Percentiles rank a stretch among this genome's conserved stretches.
Evolutionary conservation across 139 green algal species (phyloP).

Genomic region (Closterium sp.): DNA sequence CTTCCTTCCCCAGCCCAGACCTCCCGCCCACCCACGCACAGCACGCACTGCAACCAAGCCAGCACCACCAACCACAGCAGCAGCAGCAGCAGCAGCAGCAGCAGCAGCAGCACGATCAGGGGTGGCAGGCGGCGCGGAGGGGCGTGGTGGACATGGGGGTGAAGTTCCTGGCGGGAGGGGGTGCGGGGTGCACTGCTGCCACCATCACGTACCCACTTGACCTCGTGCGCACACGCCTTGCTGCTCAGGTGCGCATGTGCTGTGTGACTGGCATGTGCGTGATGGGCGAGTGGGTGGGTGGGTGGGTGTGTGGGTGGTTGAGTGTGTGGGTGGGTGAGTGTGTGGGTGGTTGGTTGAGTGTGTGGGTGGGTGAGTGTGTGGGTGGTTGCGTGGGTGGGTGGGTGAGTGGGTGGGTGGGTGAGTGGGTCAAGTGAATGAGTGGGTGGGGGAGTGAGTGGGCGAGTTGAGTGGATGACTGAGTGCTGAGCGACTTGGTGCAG

Average conservation of each 20-base stretch:
- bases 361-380: too few relatives aligned
- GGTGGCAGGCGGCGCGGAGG: background rate
- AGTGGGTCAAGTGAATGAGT: too few relatives aligned
- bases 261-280: background rate
- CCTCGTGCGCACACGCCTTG: slow-evolving; percentile 82
- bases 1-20: too few relatives aligned
- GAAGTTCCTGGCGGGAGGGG: slow-evolving; percentile 67
- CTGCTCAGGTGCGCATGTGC: slow-evolving; percentile 25
- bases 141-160: slow-evolving; percentile 27
- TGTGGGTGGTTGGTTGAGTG: background rate
- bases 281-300: background rate
- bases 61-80: too few relatives aligned
- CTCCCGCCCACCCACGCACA: too few relatives aligned
- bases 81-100: too few relatives aligned
- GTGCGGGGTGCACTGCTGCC: slow-evolving; percentile 79
- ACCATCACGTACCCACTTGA: slow-evolving; percentile 88
- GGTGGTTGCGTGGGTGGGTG: too few relatives aligned
- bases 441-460: too few relatives aligned
- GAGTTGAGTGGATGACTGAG: too few relatives aligned
- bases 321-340: background rate
- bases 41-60: too few relatives aligned
- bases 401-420: too few relatives aligned
- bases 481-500: too few relatives aligned
- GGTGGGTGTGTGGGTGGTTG: background rate
- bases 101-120: slow-evolving; percentile 20